Conservation (phyloP, 2,329 filamentous ascomycete species). For the Phialemoniopsis sp. region DNA sequence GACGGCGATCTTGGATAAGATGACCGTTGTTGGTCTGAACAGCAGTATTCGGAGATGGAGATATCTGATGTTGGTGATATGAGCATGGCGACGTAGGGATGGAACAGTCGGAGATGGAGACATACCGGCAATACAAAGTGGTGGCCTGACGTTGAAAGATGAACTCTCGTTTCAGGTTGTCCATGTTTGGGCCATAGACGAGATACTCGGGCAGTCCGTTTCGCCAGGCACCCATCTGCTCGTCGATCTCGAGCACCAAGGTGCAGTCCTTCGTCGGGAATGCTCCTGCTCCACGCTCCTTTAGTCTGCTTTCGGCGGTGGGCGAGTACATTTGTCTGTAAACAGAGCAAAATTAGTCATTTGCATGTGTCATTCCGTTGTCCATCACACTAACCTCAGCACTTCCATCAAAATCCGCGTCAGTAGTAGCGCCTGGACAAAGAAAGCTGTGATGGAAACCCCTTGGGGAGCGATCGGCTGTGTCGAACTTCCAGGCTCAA, state of each 20-base stretch:
- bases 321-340: slow-evolving; percentile 1
- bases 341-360: background rate
- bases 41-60: slow-evolving; percentile 3
- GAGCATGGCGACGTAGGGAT: no score
- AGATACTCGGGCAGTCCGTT: background rate
- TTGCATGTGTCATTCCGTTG: background rate
- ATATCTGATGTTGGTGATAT: background rate
- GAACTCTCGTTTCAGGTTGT: background rate
- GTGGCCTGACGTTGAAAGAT: background rate
- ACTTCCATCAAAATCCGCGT: slow-evolving; percentile 1
- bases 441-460: background rate
- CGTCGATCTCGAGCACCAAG: slow-evolving; percentile 1
- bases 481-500: background rate
- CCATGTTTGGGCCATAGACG: background rate
- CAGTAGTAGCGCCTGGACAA: slow-evolving; percentile 1
- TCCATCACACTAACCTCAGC: background rate
- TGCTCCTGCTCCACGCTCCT: background rate
- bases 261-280: background rate
- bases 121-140: background rate
- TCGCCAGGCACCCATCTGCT: background rate
- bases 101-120: no score
- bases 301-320: background rate
- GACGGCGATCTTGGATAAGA: background rate
- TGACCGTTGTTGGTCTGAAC: slow-evolving; percentile 1
- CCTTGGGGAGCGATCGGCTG: background rate